A percentile compares a stretch with the other conserved stretches of the same genome.
These are phyloP conservation scores for Boletellus deceptivus DNA, from an alignment of 1,284 basidiomycete species.

Conservation along the genomic window DNA sequence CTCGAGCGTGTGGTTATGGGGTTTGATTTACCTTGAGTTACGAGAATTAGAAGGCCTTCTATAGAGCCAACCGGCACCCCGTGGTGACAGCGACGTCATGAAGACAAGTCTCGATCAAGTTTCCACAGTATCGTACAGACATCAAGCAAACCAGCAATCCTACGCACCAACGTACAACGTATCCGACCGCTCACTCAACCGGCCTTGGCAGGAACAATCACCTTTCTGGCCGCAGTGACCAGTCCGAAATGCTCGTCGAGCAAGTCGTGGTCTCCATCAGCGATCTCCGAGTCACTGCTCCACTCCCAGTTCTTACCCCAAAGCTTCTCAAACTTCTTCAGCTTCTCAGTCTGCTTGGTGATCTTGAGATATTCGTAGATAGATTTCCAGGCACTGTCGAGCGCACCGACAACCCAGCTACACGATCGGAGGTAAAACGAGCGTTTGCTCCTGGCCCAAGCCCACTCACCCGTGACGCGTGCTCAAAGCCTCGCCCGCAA, in stretches of 20 bases:
- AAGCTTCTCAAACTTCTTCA: conserved; percentile 3
- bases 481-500: conserved; percentile 24
- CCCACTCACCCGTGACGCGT: conserved; percentile 20
- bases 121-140: no score
- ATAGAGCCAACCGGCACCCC: no score
- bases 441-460: background rate
- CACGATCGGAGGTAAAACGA: background rate
- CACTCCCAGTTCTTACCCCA: conserved; percentile 26
- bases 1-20: no score
- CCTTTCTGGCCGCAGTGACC: background rate
- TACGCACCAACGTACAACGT: no score
- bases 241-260: conserved; percentile 9
- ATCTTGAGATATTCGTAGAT: conserved; percentile 22
- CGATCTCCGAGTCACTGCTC: background rate
- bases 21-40: no score
- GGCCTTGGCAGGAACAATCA: no score
- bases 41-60: no score
- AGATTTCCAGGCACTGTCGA: conserved; percentile 27
- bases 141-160: no score
- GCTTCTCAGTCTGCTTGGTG: conserved; percentile 11
- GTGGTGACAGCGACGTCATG: no score
- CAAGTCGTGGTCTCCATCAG: conserved; percentile 1
- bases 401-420: conserved; percentile 26
- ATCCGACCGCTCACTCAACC: no score
- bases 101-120: no score